Evolutionary conservation across 306 rosid genomes (phyloP).

Genomic region (Vigna unguiculata): DNA sequence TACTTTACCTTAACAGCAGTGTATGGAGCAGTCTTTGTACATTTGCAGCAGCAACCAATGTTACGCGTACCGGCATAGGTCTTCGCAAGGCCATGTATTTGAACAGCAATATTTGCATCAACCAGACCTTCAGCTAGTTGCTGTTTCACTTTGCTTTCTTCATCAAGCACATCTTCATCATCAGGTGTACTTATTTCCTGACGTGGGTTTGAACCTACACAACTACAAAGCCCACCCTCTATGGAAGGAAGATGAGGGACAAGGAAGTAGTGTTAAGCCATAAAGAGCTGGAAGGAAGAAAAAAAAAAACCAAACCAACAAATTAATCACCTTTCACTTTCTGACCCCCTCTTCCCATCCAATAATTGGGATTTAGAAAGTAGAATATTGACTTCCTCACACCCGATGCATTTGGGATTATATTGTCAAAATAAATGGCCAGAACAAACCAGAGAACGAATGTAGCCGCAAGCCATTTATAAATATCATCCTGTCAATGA

Average conservation of each 20-base stretch:
- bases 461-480: slow-evolving; percentile 69
- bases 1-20: slow-evolving; percentile 77
- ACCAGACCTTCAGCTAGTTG: slow-evolving; percentile 54
- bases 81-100: slow-evolving; percentile 79
- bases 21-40: slow-evolving; percentile 62
- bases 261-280: slow-evolving; percentile 33
- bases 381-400: slow-evolving; percentile 78
- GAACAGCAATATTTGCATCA: slow-evolving; percentile 76
- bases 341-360: slow-evolving; percentile 79
- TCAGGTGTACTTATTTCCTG: slow-evolving; percentile 65
- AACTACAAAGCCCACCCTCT: slow-evolving; percentile 89
- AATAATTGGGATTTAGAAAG: slow-evolving; percentile 77
- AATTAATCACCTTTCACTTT: slow-evolving; percentile 68
- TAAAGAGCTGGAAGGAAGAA: slow-evolving; percentile 35
- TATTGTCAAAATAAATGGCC: slow-evolving; percentile 89
- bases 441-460: slow-evolving; percentile 81
- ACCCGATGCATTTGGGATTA: slow-evolving; percentile 86
- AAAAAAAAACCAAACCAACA: slow-evolving; percentile 33
- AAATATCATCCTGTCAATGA: slow-evolving; percentile 70
- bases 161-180: slow-evolving; percentile 88
- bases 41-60: slow-evolving; percentile 66
- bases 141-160: slow-evolving; percentile 73
- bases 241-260: slow-evolving; percentile 21
- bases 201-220: slow-evolving; percentile 58
- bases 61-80: slow-evolving; percentile 69